Evolutionary conservation across 768 basidiomycete genomes (phyloP).

Genomic region (Phaeotremella skinneri): DNA sequence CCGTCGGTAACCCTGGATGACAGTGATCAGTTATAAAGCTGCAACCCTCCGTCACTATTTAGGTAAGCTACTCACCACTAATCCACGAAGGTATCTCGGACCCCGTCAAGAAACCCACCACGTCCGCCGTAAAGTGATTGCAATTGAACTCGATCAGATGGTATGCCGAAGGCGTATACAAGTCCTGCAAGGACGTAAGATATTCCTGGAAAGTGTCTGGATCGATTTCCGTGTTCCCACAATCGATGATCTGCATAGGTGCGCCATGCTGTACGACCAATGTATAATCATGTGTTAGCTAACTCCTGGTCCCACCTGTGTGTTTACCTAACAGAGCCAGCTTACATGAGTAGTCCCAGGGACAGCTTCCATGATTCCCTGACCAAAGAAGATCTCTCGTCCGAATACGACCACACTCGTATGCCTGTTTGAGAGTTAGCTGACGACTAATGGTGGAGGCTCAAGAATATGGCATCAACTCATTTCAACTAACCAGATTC

Average conservation of each 20-base stretch:
- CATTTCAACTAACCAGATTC: conserved; percentile 70
- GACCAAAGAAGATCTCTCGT: conserved; percentile 86
- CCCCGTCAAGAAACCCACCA: conserved; percentile 81
- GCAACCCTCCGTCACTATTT: neutral
- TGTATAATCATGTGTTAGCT: no score
- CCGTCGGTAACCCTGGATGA: conserved; percentile 54
- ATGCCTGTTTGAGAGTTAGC: conserved; percentile 61
- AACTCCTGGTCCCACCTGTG: no score
- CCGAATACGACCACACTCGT: conserved; percentile 85
- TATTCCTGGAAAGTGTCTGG: conserved; percentile 84
- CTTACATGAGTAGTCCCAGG: conserved; percentile 83
- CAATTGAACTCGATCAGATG: conserved; percentile 78
- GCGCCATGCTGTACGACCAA: conserved; percentile 40
- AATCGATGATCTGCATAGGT: conserved; percentile 41
- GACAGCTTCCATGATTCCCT: conserved; percentile 67
- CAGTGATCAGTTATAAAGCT: neutral
- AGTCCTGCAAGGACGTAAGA: conserved; percentile 66
- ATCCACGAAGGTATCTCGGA: conserved; percentile 76
- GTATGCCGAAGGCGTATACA: conserved; percentile 83
- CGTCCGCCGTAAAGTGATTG: conserved; percentile 89
- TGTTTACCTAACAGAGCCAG: conserved; percentile 8
- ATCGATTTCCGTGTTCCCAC: conserved; percentile 59
- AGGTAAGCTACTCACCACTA: conserved; percentile 61
- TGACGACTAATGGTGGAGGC: neutral
- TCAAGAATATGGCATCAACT: no score